Evolutionary conservation across 805 yeast genomes (phyloP).

Genomic region (Cyberlindnera nakhonratchasimensis): DNA sequence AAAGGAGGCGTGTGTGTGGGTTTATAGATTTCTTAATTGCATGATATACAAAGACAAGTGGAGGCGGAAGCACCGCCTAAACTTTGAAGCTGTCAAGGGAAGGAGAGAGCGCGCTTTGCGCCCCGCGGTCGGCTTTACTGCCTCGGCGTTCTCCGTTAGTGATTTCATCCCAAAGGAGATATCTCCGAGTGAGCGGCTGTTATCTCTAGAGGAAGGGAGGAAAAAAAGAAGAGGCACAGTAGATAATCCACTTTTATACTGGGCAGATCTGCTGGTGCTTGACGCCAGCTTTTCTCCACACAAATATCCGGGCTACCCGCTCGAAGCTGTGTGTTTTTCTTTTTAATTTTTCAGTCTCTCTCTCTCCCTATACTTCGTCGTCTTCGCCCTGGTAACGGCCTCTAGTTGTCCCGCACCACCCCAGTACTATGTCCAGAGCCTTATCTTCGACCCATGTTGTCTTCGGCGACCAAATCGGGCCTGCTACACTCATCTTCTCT

Average conservation of each 20-base stretch:
- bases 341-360: neutral
- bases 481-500: constrained; percentile 68
- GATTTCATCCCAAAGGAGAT: neutral
- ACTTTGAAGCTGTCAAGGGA: neutral
- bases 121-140: neutral
- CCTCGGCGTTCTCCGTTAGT: constrained; percentile 11
- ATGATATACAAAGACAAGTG: too few relatives aligned
- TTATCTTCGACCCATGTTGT: constrained; percentile 59
- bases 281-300: neutral
- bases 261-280: too few relatives aligned
- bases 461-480: constrained; percentile 39
- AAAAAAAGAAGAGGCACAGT: too few relatives aligned
- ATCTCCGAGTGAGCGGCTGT: constrained; percentile 8
- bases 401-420: neutral
- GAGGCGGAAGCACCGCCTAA: neutral
- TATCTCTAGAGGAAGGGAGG: constrained; percentile 8
- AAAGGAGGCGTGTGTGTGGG: too few relatives aligned
- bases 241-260: too few relatives aligned
- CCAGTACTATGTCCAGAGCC: constrained; percentile 39
- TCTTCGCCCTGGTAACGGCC: neutral
- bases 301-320: neutral
- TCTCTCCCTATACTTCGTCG: neutral
- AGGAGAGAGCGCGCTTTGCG: neutral
- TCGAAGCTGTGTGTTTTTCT: neutral
- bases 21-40: too few relatives aligned